A percentile compares a stretch with the other conserved stretches of the same genome.
phyloP scores from a whole-genome alignment of 192 early-diverging fungal species.

The Backusella sp. region DNA sequence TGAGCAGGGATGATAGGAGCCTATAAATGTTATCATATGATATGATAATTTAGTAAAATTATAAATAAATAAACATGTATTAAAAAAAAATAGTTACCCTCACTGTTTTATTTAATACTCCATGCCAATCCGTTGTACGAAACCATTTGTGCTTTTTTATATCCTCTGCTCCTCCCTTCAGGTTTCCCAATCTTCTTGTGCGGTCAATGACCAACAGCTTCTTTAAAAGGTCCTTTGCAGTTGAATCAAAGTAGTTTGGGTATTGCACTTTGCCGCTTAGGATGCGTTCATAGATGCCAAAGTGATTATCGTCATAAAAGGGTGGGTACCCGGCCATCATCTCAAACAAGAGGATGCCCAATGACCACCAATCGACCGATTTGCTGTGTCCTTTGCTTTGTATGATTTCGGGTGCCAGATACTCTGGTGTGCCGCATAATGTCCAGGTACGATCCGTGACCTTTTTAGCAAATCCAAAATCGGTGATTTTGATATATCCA shows the following conservation, averaged over 20 bases:
- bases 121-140: conserved; percentile 71
- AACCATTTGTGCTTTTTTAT: conserved; percentile 86
- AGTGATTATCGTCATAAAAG: conserved; percentile 79
- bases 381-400: conserved; percentile 83
- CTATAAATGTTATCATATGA: conserved; percentile 16
- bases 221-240: conserved; percentile 73
- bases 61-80: neutral
- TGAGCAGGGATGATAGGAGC: conserved; percentile 26
- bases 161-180: conserved; percentile 76
- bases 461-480: conserved; percentile 90
- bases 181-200: conserved; percentile 77
- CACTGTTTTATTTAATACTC: conserved; percentile 38
- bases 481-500: conserved; percentile 86
- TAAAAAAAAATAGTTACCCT: conserved; percentile 16
- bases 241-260: conserved; percentile 61
- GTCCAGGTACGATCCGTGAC: conserved; percentile 71
- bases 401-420: conserved; percentile 86
- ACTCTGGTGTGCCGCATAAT: conserved; percentile 86
- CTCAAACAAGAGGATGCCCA: conserved; percentile 86
- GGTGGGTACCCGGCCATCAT: conserved; percentile 84
- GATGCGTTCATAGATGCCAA: conserved; percentile 87
- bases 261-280: conserved; percentile 67
- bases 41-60: neutral
- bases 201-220: conserved; percentile 73
- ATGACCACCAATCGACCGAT: conserved; percentile 91